These are phyloP conservation scores for Meyerozyma elateridarum DNA, from an alignment of 1,139 yeast genomes.

Conservation along the genomic window DNA sequence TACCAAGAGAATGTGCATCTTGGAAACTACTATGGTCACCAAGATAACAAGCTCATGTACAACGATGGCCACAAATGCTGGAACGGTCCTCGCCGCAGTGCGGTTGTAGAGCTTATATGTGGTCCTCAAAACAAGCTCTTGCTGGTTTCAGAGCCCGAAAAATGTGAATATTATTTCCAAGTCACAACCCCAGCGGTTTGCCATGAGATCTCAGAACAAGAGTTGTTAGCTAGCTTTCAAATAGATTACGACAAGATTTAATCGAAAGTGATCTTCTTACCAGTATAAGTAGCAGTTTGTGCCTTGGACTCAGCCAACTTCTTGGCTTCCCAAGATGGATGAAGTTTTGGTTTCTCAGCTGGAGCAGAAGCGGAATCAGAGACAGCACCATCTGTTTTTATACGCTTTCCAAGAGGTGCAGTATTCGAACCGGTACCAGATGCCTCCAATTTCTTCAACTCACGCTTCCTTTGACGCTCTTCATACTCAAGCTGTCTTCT, in stretches of 20 bases:
- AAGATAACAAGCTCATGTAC: conserved; percentile 38
- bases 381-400: conserved; percentile 4
- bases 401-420: conserved; percentile 7
- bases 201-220: conserved; percentile 27
- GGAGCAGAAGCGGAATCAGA: conserved; percentile 9
- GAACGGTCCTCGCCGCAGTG: conserved; percentile 88
- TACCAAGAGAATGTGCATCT: conserved; percentile 57
- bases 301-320: conserved; percentile 61
- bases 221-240: conserved; percentile 22
- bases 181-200: conserved; percentile 74
- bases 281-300: conserved; percentile 65
- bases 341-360: conserved; percentile 33
- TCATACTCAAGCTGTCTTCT: conserved; percentile 62
- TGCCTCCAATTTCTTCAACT: conserved; percentile 36
- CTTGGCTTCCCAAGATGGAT: conserved; percentile 97
- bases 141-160: conserved; percentile 80
- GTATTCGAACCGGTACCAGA: conserved; percentile 36
- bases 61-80: conserved; percentile 81
- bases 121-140: conserved; percentile 54
- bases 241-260: conserved; percentile 22
- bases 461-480: conserved; percentile 66
- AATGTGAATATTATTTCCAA: conserved; percentile 70
- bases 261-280: conserved; percentile 79
- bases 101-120: conserved; percentile 61
- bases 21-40: conserved; percentile 45